These are phyloP conservation scores for Mycena sanguinolenta DNA, from an alignment of 768 basidiomycete genomes.

Conservation along the genomic window DNA sequence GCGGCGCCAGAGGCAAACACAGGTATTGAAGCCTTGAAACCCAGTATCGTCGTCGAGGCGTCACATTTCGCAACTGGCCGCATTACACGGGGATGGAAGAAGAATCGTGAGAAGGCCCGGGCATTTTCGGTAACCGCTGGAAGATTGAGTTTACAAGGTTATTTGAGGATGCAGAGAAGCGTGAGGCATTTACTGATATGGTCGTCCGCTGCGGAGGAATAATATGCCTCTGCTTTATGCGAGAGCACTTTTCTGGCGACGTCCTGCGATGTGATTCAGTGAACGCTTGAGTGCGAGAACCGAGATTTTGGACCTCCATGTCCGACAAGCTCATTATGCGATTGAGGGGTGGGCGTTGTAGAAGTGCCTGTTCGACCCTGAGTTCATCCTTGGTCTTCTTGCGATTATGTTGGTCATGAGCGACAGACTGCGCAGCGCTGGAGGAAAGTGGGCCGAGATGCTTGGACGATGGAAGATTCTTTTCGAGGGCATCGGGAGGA, in stretches of 20 bases:
- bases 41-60: slow-evolving; percentile 81
- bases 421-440: slow-evolving; percentile 55
- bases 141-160: slow-evolving; percentile 28
- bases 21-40: slow-evolving; percentile 79
- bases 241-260: slow-evolving; percentile 81
- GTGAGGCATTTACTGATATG: slow-evolving; percentile 71
- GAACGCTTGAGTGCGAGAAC: slow-evolving; percentile 5
- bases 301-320: slow-evolving; percentile 72
- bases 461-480: slow-evolving; percentile 76
- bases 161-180: neutral
- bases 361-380: slow-evolving; percentile 72
- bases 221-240: slow-evolving; percentile 85
- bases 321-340: slow-evolving; percentile 83
- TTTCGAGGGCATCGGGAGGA: slow-evolving; percentile 83
- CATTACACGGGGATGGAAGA: slow-evolving; percentile 90
- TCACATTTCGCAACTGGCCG: slow-evolving; percentile 72
- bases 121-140: slow-evolving; percentile 77
- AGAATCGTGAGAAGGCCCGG: slow-evolving; percentile 87
- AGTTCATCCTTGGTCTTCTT: slow-evolving; percentile 77
- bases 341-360: slow-evolving; percentile 72
- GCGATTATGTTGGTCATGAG: slow-evolving; percentile 53
- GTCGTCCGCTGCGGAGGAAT: slow-evolving; percentile 89
- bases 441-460: slow-evolving; percentile 77
- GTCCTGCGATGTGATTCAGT: slow-evolving; percentile 54
- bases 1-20: slow-evolving; percentile 89